phyloP scores from a whole-genome alignment of 164 flowering plant species.

The Kalanchoe fedtschenkoi region DNA sequence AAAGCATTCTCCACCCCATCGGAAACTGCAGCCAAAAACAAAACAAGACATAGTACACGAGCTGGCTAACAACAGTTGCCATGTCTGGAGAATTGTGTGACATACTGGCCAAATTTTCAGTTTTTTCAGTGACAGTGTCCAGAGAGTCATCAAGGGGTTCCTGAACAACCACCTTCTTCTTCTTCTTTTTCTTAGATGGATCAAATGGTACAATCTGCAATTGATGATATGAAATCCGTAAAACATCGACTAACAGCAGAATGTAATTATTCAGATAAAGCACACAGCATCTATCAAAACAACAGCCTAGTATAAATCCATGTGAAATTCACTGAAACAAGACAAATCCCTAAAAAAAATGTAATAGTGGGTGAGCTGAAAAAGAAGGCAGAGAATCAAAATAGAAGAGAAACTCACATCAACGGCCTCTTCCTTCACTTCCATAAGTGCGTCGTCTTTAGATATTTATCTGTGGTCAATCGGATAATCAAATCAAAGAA shows the following conservation, averaged over 20 bases:
- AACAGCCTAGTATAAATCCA: too few species aligned
- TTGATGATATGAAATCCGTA: too few species aligned
- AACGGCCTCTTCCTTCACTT: constrained; percentile 15
- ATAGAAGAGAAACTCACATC: constrained; percentile 10
- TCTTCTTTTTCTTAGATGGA: constrained; percentile 59
- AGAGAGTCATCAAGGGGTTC: constrained; percentile 61
- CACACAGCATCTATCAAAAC: too few species aligned
- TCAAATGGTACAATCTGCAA: constrained; percentile 46
- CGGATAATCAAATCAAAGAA: too few species aligned
- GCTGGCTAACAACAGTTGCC: not conserved
- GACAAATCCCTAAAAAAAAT: too few species aligned
- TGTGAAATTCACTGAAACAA: too few species aligned
- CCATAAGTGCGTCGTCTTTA: constrained; percentile 10
- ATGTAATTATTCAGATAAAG: too few species aligned
- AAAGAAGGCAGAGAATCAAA: not conserved
- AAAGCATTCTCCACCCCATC: constrained; percentile 63
- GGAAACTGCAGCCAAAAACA: constrained; percentile 38
- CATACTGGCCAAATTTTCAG: constrained; percentile 57
- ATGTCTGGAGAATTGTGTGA: not conserved
- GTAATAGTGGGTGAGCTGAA: too few species aligned
- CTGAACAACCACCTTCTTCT: constrained; percentile 55
- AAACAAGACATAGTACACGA: not conserved
- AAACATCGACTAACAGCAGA: not conserved
- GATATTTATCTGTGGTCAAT: too few species aligned
- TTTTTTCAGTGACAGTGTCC: constrained; percentile 56